Evolutionary conservation across 768 basidiomycete genomes (phyloP), one percentile per base, ranked within the genome.

Genomic region (Filobasidium floriforme): DNA sequence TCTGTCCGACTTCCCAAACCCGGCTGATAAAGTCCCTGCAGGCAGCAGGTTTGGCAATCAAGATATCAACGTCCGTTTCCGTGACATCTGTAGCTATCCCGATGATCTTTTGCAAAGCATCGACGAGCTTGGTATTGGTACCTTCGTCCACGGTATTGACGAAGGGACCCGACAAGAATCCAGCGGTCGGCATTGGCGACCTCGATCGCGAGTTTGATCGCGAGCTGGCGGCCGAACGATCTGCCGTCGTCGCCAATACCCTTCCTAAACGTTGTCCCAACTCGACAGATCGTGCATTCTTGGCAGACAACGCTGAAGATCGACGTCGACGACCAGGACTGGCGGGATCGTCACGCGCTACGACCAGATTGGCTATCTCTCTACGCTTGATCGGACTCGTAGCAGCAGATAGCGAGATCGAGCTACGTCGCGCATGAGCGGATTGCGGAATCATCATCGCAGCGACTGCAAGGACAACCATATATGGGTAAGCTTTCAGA

Each of bases 151-250:
- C 60, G 41, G 60, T 41, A 26, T 43, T 62, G 62, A 63, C 62
- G 24, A 51, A 24, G 6, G 46, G 24, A 5, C 46, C 46, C 40
- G 64, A 61, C 49, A 51, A 22, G 52, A 32, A 44, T 10, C 55
- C 57, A 22, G 54, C n/a, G n/a, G 41, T 28, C 37, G 64, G 64
- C 64, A 96, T 83, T 0, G 92, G 93, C 0, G 96, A 97, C 49
- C 92, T 85, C 6, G 94, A 98, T 55, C 93, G 26, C 22, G 94
- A 97, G 22, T 89, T 92, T 10, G 92, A 96, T 41, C 94, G 88
- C 24, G 94, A 98, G 74, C 88, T 74, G 0, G 70, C 65, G 54
- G 61, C 70, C 24, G 74, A 77, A 22, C 70, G 70, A 51, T 74
- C 71, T 26, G 72, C 32, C 51, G 70, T 69, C n/a, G 46, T 51